Percentiles rank a stretch among this genome's conserved stretches.
Conservation (phyloP, 1,284 basidiomycete species). For the Stereum hirsutum region DNA sequence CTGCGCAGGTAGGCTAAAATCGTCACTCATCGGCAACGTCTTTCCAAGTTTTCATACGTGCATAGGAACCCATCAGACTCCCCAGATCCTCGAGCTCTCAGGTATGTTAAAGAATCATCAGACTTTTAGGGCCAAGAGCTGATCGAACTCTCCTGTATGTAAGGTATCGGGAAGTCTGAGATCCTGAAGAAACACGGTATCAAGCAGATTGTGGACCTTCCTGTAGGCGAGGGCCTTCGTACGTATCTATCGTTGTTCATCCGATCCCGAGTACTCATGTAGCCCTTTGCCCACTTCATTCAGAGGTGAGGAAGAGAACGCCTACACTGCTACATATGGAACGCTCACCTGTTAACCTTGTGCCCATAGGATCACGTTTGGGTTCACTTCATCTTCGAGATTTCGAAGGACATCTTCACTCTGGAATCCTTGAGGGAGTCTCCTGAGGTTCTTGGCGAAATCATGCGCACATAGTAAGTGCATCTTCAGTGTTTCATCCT, state of each 20-base stretch:
- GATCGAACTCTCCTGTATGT: not conserved
- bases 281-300: not conserved
- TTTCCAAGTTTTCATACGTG: too few species aligned
- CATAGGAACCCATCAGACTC: slow-evolving; percentile 1
- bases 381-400: not conserved
- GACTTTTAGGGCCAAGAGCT: not conserved
- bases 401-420: too few species aligned
- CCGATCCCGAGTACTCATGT: not conserved
- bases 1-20: slow-evolving; percentile 10
- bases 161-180: not conserved
- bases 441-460: too few species aligned
- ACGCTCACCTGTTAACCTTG: not conserved
- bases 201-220: slow-evolving; percentile 2
- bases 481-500: too few species aligned
- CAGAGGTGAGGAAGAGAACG: not conserved
- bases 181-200: slow-evolving; percentile 1
- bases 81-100: slow-evolving; percentile 4
- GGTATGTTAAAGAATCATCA: not conserved
- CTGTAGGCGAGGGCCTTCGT: slow-evolving; percentile 5
- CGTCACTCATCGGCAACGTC: too few species aligned
- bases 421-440: too few species aligned
- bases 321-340: not conserved
- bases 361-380: too few species aligned
- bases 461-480: too few species aligned
- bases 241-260: not conserved